Base-by-base conservation (phyloP, 148 eudicot genomes). In the Fagopyrum homotropicum region DNA sequence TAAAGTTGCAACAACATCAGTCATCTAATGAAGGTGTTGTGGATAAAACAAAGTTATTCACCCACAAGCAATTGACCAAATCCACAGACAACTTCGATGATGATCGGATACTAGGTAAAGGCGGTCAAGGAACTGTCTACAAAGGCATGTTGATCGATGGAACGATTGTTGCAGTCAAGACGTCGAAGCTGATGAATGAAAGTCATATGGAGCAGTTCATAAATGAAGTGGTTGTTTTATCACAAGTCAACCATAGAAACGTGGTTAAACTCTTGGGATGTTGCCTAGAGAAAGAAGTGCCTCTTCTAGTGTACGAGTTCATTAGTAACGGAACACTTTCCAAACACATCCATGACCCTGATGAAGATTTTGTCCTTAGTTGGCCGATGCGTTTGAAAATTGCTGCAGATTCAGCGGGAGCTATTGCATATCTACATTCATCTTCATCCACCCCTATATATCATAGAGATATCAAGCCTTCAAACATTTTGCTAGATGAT, bases 221-320 rank as follows among this genome's bases (percentile, higher is more conserved):
- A 22, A 82, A 66, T 60, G 85, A 77, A 68, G 82, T 68, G 17
- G 73, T 76, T n/a, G 69, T 44, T 17, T 40, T 30, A 12, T 69
- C 75, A 57, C 77, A 72, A 49, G 43, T 76, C 50, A 79, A 66
- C 54, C 40, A 35, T 2, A 1, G 40, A 35, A 1, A 35, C 3
- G 40, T 35, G 3, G 40, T 35, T 35, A 35, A 12, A 11, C 66
- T 82, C 64, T 73, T 72, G 56, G 84, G 82, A 7, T 82, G 82
- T 30, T 82, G 82, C 57, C 46, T 82, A 6, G 85, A 82, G 78
- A 73, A 80, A 5, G n/a, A 63, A 2, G 22, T 82, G 12, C 78
- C 82, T n/a, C 72, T 82, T 14, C 35, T 70, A 2, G 73, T 82
- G 1, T 74, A 77, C 22, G 76, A 83, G 66, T 73, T 55, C 8